Conservation (phyloP, 331 rosid species). For the Rhamnella rubrinervis region DNA sequence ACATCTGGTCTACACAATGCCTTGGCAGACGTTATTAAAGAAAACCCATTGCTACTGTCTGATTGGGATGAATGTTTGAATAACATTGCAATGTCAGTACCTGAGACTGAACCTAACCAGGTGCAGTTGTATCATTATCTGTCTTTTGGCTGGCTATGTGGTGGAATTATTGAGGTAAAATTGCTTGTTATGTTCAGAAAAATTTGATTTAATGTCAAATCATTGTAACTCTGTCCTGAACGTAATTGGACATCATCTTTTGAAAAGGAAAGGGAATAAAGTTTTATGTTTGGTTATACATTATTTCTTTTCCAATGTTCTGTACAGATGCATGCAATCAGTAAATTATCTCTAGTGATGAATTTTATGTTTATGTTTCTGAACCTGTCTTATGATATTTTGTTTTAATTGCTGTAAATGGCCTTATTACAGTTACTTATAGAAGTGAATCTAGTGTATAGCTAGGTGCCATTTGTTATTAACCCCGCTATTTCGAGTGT, state of each 20-base stretch:
- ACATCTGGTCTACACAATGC: slow-evolving; percentile 98
- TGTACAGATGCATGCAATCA: no score
- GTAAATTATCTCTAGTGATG: no score
- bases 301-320: no score
- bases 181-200: slow-evolving; percentile 13
- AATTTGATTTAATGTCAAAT: background rate
- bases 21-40: slow-evolving; percentile 45
- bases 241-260: background rate
- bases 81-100: slow-evolving; percentile 51
- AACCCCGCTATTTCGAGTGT: background rate
- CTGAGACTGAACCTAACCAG: slow-evolving; percentile 95
- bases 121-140: slow-evolving; percentile 85
- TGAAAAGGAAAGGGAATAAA: no score
- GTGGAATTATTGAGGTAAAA: slow-evolving; percentile 94
- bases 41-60: slow-evolving; percentile 61
- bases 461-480: background rate
- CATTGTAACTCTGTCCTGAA: background rate
- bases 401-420: no score
- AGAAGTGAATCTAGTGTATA: no score
- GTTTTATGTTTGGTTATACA: no score
- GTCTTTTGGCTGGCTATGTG: slow-evolving; percentile 92
- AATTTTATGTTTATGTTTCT: no score
- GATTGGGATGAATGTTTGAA: slow-evolving; percentile 93
- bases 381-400: no score
- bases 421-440: no score